Evolutionary conservation across 768 basidiomycete species (phyloP).

Genomic region (Boletus pseudopeckii): DNA sequence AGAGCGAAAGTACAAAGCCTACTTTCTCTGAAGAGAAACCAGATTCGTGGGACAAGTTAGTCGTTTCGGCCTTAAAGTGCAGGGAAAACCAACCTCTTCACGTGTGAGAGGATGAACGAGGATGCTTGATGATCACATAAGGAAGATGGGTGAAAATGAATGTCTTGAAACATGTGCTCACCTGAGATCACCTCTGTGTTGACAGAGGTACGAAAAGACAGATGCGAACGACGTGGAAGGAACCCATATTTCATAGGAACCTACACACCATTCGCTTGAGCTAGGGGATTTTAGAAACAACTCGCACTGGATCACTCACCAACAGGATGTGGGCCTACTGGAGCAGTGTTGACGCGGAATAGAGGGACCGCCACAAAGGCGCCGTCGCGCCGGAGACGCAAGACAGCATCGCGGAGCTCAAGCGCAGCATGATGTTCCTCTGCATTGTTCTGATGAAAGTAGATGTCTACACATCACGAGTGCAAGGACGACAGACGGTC

Average conservation of each 20-base stretch:
- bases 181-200: slow-evolving; percentile 69
- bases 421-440: slow-evolving; percentile 63
- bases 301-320: slow-evolving; percentile 40
- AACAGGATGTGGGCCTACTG: slow-evolving; percentile 73
- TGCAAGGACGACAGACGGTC: background rate
- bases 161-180: slow-evolving; percentile 21
- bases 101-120: slow-evolving; percentile 73
- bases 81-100: slow-evolving; percentile 50
- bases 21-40: slow-evolving; percentile 45
- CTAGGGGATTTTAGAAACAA: background rate
- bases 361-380: slow-evolving; percentile 79
- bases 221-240: slow-evolving; percentile 70
- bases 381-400: slow-evolving; percentile 67
- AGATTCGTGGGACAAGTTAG: background rate
- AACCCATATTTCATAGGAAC: slow-evolving; percentile 81
- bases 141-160: background rate
- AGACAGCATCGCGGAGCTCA: slow-evolving; percentile 65
- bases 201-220: slow-evolving; percentile 73
- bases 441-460: slow-evolving; percentile 68
- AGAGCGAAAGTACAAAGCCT: slow-evolving; percentile 12
- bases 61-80: background rate
- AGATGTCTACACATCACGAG: slow-evolving; percentile 56
- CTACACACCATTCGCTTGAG: slow-evolving; percentile 31
- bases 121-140: slow-evolving; percentile 42
- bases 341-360: slow-evolving; percentile 63